Evolutionary conservation across 768 basidiomycete species (phyloP), one percentile per base, ranked within the genome.

Genomic region (Boletellus sp.): DNA sequence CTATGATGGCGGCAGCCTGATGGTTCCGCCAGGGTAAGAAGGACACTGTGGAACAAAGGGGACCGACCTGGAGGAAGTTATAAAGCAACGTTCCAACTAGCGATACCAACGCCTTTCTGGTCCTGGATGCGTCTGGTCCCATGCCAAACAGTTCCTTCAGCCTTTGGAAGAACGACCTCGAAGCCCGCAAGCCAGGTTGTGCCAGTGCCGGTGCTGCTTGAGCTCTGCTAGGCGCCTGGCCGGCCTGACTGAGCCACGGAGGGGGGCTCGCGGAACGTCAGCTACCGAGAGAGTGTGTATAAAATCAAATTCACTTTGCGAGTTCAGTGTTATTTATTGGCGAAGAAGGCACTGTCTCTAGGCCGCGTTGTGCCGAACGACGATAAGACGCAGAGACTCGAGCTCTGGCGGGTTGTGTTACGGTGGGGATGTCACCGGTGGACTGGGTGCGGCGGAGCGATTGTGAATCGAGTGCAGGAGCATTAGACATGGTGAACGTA

Each of bases 31-130:
- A 19, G 26, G 22, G 37, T 55, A 51, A 54, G 31, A 38, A 51
- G 43, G 28, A 19, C 28, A 6, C 8, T 39, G 35, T 41, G 19
- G 6, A 17, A 42, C 2, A 23, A 39, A 50, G 17, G 52, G 28
- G 12, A 65, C 73, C 33, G 41, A 81, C 85, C 73, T 87, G 85
- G 12, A 69, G 52, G 33, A 77, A 60, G 43, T 78, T 78, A 57
- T 81, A 82, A 3, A 58, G 48, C 9, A 83, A 51, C 42, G 74
- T 76, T 69, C 77, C 78, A 31, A 81, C 63, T 11, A 85, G 56
- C 7, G 77, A 76, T 23, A 83, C 71, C 16, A 83, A 60, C 37
- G 78, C 72, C 60, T 77, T 81, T 38, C 84, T 74, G 6, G 73
- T 74, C 50, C 68, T 71, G 4, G 77, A 71, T 20, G 77, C 81